Evolutionary conservation across 2,329 filamentous ascomycete genomes (phyloP), one percentile per base, ranked within the genome.

Genomic region (Neophaeococcomyces mojaviensis): DNA sequence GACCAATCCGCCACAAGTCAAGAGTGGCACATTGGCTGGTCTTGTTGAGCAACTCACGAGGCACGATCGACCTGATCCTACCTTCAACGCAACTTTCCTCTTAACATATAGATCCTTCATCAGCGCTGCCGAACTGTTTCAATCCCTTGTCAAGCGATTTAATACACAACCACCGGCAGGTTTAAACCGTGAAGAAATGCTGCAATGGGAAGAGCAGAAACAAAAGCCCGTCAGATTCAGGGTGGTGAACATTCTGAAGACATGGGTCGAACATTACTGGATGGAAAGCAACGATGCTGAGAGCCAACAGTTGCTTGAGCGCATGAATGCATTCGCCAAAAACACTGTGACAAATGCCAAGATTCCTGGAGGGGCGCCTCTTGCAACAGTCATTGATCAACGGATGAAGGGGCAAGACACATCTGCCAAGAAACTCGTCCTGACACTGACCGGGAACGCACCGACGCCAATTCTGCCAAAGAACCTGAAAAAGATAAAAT

Each of bases 401-500:
- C 80, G 92, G 31, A 74, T 95, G 53, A 83, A 79, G 51, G 90
- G 92, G 48, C 88, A 94, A 61, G 92, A 97, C 55, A 84, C 84
- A 13, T 83, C 86, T 16, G 84, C 83, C 8, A 89, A 94, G 61
- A 81, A 87, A 28, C 77, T 98, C 62, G 82, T 98, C 15, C 81
- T 92, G 52, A 97, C 88, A 0, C 72, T 92, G 53, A 90, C 82
- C 61, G 82, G 83, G 57, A 83, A 86, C 52, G 85, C 86, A 1
- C 90, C 92, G 3, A 72, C 84, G 30, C 88, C 92, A 1, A 96
- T 97, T 61, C 81, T 96, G 64, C 92, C 92, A 1, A 96, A 95
- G 76, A 96, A 97, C 64, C 94, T 98, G 88, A 96, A 92, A 77
- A 98, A 96, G 68, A 78, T 98, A 57, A 98, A 97, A 66, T 97